Conservation (phyloP, 1,139 yeast species). For the Zygoascus meyerae region DNA sequence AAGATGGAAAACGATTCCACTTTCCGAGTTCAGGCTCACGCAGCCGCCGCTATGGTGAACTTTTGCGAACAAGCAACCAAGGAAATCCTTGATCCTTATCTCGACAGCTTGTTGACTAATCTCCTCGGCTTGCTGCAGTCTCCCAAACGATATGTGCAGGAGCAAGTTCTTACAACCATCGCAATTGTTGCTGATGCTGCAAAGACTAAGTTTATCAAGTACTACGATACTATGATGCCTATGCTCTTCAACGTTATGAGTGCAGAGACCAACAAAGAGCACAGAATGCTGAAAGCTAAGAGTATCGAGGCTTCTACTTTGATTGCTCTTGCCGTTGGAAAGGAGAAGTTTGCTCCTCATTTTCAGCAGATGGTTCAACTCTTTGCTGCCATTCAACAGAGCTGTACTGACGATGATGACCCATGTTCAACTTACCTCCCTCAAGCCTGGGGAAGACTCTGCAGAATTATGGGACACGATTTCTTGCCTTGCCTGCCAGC, state of each 20-base stretch:
- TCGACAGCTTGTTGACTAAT: slow-evolving; percentile 71
- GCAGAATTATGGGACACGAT: slow-evolving; percentile 78
- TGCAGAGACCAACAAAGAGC: slow-evolving; percentile 74
- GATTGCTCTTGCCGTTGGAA: slow-evolving; percentile 95
- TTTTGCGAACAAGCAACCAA: slow-evolving; percentile 89
- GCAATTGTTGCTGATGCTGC: slow-evolving; percentile 99
- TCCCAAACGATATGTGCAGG: slow-evolving; percentile 91
- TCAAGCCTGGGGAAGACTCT: slow-evolving; percentile 95
- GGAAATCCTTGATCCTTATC: slow-evolving; percentile 81
- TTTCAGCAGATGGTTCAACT: slow-evolving; percentile 68
- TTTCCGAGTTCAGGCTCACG: slow-evolving; percentile 95
- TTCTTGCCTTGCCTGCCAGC: slow-evolving; percentile 81
- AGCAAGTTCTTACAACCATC: slow-evolving; percentile 92
- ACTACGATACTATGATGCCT: slow-evolving; percentile 94
- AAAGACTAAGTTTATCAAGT: slow-evolving; percentile 77
- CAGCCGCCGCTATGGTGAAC: slow-evolving; percentile 96
- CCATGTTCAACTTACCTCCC: slow-evolving; percentile 83
- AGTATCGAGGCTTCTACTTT: slow-evolving; percentile 93
- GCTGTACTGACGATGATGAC: slow-evolving; percentile 51
- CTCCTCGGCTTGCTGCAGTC: slow-evolving; percentile 71
- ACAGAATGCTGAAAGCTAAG: slow-evolving; percentile 78
- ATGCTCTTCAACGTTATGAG: slow-evolving; percentile 71
- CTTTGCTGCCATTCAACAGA: slow-evolving; percentile 62
- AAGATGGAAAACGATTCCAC: slow-evolving; percentile 65
- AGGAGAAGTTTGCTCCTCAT: slow-evolving; percentile 76